Evolutionary conservation across 768 basidiomycete species (phyloP), one percentile per base, ranked within the genome.

Genomic region (Rubroboletus satanas): DNA sequence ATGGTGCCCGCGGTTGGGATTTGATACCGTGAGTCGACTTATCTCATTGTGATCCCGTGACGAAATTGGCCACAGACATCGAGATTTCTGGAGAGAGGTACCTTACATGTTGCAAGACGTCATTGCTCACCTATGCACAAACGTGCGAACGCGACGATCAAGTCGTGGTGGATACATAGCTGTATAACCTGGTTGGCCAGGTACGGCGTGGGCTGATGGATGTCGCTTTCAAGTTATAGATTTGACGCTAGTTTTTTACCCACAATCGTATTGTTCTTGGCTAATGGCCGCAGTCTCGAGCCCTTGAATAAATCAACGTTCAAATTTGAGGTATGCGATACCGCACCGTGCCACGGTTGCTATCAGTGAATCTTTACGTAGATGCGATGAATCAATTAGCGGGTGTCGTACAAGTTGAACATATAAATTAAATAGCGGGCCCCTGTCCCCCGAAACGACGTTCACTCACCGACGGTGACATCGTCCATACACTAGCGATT

Each of bases 31-130:
- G 68, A 68, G 90, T 80, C 23, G 33, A n/a, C n/a, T 32, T 45
- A 11, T 55, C 50, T 51, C 41, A 12, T 12, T 33, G 15, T 51
- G 62, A 46, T 61, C 5, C 41, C 18, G 31, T 14, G 28, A 15
- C 49, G 54, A 7, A 62, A 46, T 45, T 39, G 14, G 7, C 15
- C 29, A 14, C 59, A 93, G 90, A 55, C 90, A 93, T 71, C 88
- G 90, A 46, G 89, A 92, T 66, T 93, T 93, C 71, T 93, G 90
- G 90, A 76, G 83, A 68, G 91, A 93, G 71, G 88, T 93, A 3
- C 91, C 91, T 5, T 91, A 90, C 61, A 88, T 93, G 83, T 68
- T 91, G 43, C 78, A 79, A 41, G 91, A 93, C 62, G 86, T 93
- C 23, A 67, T 87, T 49, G 81, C 84, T 21, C 89, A 92, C 71